Evolutionary conservation across 495 filamentous ascomycete species (phyloP), one percentile per base, ranked within the genome.

Genomic region (Lindgomyces ingoldianus): DNA sequence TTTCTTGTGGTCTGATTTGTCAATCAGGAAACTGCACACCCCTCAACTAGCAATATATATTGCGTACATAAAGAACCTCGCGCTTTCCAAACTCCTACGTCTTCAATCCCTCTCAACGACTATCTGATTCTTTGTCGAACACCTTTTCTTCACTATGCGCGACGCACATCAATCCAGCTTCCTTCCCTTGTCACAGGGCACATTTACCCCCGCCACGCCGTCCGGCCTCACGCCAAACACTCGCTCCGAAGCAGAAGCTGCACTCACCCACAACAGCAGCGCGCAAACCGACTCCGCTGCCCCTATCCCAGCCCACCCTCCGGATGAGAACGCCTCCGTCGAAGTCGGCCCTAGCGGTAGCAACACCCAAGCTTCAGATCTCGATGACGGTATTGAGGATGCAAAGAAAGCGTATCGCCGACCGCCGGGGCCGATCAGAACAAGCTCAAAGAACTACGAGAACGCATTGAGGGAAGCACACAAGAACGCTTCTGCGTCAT

Each of bases 231-330:
- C 69, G n/a, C 70, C 70, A 2, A 68, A 68, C 60, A 73, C 70
- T 10, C 67, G 68, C 57, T 57, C 70, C 25, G 70, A 73, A 62
- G 70, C 68, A 48, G 70, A 73, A 61, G 68, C 68, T 14, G 70
- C 70, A 10, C 64, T 73, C 44, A 41, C 55, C 4, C 45, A 42
- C 29, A 72, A 72, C 55, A 52, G 14, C 26, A 1, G 16, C 49
- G 27, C 60, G 16, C 70, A 72, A 39, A 72, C 70, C 47, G 64
- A 68, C 27, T 70, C 70, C 22, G 70, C 70, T 1, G 70, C 67
- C 11, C 70, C 70, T 16, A 67, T 60, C 2, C 64, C 59, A 2
- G 33, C 69, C 9, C 33, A 57, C 36, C 49, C 21, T 19, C 47
- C 26, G 3, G 9, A 45, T 59, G 58, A 25, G 14, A 29, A 49